These are phyloP conservation scores for Tilletia walkeri DNA, from an alignment of 1,284 basidiomycete genomes.

Conservation along the genomic window DNA sequence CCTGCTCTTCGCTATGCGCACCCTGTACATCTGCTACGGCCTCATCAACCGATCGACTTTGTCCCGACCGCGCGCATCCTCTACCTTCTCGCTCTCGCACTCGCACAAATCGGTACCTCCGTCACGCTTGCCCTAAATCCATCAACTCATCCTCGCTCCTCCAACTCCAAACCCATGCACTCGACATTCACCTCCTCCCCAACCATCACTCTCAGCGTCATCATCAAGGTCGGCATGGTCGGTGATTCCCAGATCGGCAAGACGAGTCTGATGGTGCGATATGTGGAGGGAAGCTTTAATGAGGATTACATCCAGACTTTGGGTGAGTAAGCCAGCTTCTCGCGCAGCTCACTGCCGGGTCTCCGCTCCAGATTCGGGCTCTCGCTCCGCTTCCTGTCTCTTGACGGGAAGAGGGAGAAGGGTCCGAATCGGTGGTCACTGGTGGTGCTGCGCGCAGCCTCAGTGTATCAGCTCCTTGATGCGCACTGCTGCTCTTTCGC, in stretches of 20 bases:
- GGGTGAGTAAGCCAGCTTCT: conserved; percentile 31
- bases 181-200: not conserved
- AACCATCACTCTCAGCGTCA: conserved; percentile 60
- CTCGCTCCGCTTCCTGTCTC: too few species aligned
- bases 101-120: not conserved
- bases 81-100: not conserved
- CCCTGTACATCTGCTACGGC: too few species aligned
- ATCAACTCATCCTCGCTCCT: too few species aligned
- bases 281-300: conserved; percentile 56
- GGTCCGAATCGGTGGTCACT: not conserved
- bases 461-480: not conserved
- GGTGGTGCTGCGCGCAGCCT: not conserved
- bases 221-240: conserved; percentile 98
- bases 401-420: not conserved
- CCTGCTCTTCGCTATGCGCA: not conserved
- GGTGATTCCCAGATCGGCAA: conserved; percentile 98
- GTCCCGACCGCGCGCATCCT: not conserved
- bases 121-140: not conserved
- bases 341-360: too few species aligned
- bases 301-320: conserved; percentile 99
- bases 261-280: conserved; percentile 94
- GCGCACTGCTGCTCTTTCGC: not conserved
- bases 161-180: too few species aligned
- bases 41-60: too few species aligned
- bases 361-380: too few species aligned